Conservation (phyloP, 2,329 filamentous ascomycete genomes). For the Thielaviopsis euricoi region DNA sequence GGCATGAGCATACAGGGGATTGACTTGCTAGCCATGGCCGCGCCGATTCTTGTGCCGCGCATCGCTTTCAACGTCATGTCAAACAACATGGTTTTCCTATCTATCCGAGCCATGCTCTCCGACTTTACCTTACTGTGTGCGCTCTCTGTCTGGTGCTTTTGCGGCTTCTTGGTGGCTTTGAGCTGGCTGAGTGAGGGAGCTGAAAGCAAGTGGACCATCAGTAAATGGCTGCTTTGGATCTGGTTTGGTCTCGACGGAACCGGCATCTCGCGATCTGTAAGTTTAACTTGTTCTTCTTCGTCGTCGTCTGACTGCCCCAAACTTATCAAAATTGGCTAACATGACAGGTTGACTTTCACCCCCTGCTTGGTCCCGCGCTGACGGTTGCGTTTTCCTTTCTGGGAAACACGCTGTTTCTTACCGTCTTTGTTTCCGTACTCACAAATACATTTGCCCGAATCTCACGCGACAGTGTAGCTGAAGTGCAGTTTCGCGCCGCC, state of each 20-base stretch:
- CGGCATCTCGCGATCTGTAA: conserved; percentile 37
- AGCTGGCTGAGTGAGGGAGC: conserved; percentile 56
- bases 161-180: conserved; percentile 64
- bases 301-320: neutral
- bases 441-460: conserved; percentile 72
- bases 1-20: conserved; percentile 48
- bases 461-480: conserved; percentile 58
- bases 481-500: conserved; percentile 67
- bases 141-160: conserved; percentile 68
- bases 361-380: conserved; percentile 58
- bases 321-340: neutral
- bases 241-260: conserved; percentile 76
- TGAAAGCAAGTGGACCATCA: conserved; percentile 37
- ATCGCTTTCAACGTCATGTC: conserved; percentile 71
- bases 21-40: conserved; percentile 60
- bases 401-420: conserved; percentile 78
- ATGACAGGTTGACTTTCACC: conserved; percentile 51
- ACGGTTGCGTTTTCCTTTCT: conserved; percentile 78
- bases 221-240: conserved; percentile 86
- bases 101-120: conserved; percentile 67
- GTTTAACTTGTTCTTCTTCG: conserved; percentile 17
- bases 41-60: conserved; percentile 60
- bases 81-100: conserved; percentile 71
- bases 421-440: conserved; percentile 73
- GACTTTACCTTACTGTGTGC: conserved; percentile 67